Base-by-base conservation (phyloP, 2,329 filamentous ascomycete genomes). In the Clarireedia homoeocarpa region DNA sequence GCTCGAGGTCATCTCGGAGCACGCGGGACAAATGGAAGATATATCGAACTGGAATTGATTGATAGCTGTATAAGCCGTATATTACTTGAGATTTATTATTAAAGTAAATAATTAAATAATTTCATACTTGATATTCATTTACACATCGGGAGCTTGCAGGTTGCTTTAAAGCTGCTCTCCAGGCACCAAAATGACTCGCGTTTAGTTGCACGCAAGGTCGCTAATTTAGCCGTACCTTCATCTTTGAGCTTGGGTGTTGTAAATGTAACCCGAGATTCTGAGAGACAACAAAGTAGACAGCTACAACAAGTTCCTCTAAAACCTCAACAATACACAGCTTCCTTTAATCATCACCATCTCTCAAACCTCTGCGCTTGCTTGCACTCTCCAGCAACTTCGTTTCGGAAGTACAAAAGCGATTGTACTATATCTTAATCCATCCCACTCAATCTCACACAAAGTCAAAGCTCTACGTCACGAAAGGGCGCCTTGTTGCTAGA, bases 401-500 rank as follows among this genome's bases (percentile, higher is more conserved):
- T 48, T 10, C 24, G 45, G 27, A 26, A 17, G 23, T 10, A 42
- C 38, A 20, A 24, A 46, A 49, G n/a, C 36, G 14, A 34, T 49
- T 24, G 9, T 17, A 49, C n/a, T 6, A 49, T 42, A 42, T 42
- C 23, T 45, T 5, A n/a, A 45, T 24, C 42, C 17, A 39, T 42
- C 59, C 56, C 51, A 64, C 66, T 64, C 66, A 60, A 61, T 59
- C 23, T 9, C n/a, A 45, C 48, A 56, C 58, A 57, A 53, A 61
- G 48, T 23, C 48, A 59, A 51, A 47, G 58, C 55, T 53, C 24
- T 60, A 64, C 60, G 60, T 65, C 59, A 66, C 51, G 56, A 61
- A 59, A 65, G 61, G 62, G 61, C 65, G 62, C 60, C 61, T 61
- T 60, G 53, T 42, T 20, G 39, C 15, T n/a, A 57, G 56, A 57